Percentiles rank a stretch among this genome's conserved stretches.
phyloP scores from a whole-genome alignment of 345 rosid genomes.

The Eucalyptus coolabah region DNA sequence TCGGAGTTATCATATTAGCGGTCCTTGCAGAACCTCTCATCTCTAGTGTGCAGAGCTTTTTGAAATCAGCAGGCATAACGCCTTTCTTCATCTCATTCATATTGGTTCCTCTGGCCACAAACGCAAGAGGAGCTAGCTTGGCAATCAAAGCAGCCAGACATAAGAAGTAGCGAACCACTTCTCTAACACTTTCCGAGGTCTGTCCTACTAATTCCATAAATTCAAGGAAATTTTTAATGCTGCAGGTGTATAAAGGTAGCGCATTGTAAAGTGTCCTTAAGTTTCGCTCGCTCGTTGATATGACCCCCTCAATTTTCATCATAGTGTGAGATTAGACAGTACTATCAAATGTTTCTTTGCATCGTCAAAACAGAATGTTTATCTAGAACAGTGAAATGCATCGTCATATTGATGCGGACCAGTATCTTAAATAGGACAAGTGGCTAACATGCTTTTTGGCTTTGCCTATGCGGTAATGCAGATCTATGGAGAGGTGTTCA shows the following conservation, averaged over 20 bases:
- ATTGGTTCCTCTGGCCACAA: slow-evolving; percentile 19
- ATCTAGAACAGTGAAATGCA: neutral
- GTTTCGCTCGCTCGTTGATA: neutral
- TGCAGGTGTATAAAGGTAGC: neutral
- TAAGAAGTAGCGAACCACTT: slow-evolving; percentile 18
- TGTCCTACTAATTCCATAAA: neutral
- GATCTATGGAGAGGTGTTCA: slow-evolving; percentile 28
- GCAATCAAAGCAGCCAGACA: slow-evolving; percentile 5
- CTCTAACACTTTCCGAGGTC: slow-evolving; percentile 27
- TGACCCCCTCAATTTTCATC: neutral
- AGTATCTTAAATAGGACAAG: neutral
- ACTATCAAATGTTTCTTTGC: neutral
- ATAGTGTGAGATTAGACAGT: neutral
- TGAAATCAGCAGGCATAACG: slow-evolving; percentile 6
- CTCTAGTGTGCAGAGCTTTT: slow-evolving; percentile 11
- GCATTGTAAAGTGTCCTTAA: neutral
- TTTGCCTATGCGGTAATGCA: neutral
- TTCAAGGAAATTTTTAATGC: neutral
- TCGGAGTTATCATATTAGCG: slow-evolving; percentile 4
- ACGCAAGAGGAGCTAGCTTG: slow-evolving; percentile 7
- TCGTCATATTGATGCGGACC: neutral
- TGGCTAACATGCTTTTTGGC: neutral
- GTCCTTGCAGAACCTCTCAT: slow-evolving; percentile 14
- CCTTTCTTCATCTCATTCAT: slow-evolving; percentile 26
- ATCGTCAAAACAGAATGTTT: neutral